Percentiles rank a stretch among this genome's conserved stretches.
These are phyloP conservation scores for Polymyxa betae DNA, from an alignment of 208 protist genomes.

Conservation along the genomic window DNA sequence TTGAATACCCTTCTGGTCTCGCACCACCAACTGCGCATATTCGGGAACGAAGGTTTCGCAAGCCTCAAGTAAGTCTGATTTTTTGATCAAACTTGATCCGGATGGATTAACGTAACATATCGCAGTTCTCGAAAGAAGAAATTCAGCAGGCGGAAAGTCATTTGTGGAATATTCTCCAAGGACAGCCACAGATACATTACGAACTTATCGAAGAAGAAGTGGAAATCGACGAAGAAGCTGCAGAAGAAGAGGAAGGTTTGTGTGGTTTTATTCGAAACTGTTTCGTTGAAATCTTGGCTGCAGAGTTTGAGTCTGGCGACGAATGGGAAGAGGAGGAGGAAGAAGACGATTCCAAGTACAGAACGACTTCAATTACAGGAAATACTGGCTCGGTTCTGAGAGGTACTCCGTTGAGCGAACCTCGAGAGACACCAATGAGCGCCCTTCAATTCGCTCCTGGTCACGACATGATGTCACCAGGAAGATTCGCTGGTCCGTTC, in stretches of 20 bases:
- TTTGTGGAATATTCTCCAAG: slow-evolving; percentile 53
- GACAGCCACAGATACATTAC: slow-evolving; percentile 48
- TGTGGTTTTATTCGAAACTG: neutral
- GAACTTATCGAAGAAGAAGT: slow-evolving; percentile 51
- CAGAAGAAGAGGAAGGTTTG: slow-evolving; percentile 38
- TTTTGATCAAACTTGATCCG: too few relatives aligned
- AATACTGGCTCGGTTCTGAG: neutral
- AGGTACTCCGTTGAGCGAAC: neutral
- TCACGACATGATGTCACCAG: neutral
- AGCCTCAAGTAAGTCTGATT: neutral
- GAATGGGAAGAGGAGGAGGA: slow-evolving; percentile 52
- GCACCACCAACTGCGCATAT: slow-evolving; percentile 43
- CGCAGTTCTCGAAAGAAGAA: slow-evolving; percentile 40
- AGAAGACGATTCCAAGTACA: neutral
- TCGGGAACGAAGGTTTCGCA: slow-evolving; percentile 35
- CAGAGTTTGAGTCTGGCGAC: neutral
- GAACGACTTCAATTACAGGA: neutral
- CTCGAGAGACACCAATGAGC: neutral
- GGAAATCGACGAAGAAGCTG: slow-evolving; percentile 39
- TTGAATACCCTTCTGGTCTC: slow-evolving; percentile 12
- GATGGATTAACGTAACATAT: neutral
- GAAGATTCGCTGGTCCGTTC: neutral
- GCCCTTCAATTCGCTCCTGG: neutral
- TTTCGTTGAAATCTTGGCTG: neutral
- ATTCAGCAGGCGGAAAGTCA: neutral